phyloP scores from a whole-genome alignment of 306 rosid species.

The Comarum palustre region DNA sequence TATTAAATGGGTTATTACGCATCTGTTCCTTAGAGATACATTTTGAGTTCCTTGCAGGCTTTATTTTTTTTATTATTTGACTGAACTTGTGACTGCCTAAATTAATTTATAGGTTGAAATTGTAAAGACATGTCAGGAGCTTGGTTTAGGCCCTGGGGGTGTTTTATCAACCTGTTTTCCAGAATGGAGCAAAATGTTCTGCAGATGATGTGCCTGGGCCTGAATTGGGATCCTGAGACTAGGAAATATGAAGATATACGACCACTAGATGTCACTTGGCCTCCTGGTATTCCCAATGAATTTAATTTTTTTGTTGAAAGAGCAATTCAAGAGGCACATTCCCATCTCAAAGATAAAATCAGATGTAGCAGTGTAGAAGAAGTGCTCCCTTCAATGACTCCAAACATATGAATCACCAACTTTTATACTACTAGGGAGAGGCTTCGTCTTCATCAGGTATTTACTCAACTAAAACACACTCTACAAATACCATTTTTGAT shows the following conservation, averaged over 20 bases:
- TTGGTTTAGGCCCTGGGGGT: slow-evolving; percentile 68
- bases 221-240: slow-evolving; percentile 67
- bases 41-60: not conserved
- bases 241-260: slow-evolving; percentile 38
- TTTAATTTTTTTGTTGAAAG: slow-evolving; percentile 32
- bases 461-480: not conserved
- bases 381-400: slow-evolving; percentile 55
- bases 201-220: slow-evolving; percentile 75
- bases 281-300: slow-evolving; percentile 45
- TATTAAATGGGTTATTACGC: not conserved
- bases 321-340: slow-evolving; percentile 46
- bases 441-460: slow-evolving; percentile 72
- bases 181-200: slow-evolving; percentile 54
- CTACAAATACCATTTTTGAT: not conserved
- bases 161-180: slow-evolving; percentile 61
- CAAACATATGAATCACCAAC: slow-evolving; percentile 64
- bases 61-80: not conserved
- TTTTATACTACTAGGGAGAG: slow-evolving; percentile 53
- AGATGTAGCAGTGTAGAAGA: slow-evolving; percentile 27
- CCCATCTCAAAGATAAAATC: slow-evolving; percentile 27
- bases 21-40: not conserved
- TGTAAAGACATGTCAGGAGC: slow-evolving; percentile 38
- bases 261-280: slow-evolving; percentile 31
- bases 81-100: not conserved
- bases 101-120: slow-evolving; percentile 43